phyloP scores from a whole-genome alignment of 345 rosid species.

The Ceriops decandra region DNA sequence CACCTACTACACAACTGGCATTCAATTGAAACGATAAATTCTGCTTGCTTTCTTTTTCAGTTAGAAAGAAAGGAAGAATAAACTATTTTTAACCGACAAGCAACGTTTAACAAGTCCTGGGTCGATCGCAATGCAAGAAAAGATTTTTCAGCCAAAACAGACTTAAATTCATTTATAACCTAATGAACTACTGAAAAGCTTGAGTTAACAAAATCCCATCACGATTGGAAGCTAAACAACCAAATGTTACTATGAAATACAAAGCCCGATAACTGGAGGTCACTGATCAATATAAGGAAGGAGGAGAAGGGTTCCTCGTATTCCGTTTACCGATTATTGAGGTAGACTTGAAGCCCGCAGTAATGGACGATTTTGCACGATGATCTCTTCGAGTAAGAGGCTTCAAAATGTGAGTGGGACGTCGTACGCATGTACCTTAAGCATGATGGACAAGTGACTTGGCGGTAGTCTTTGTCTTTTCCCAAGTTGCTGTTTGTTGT shows the following conservation, averaged over 20 bases:
- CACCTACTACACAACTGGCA: background rate
- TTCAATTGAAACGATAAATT: background rate
- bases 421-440: too few relatives aligned
- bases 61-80: background rate
- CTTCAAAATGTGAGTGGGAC: too few relatives aligned
- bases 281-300: background rate
- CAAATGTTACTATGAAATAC: background rate
- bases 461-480: too few relatives aligned
- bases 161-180: too few relatives aligned
- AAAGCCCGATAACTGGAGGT: background rate
- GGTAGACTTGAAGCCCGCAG: slow-evolving; percentile 58
- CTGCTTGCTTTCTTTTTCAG: background rate
- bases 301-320: background rate
- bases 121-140: too few relatives aligned
- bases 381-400: background rate
- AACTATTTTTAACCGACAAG: slow-evolving; percentile 1
- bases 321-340: slow-evolving; percentile 46
- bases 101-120: background rate
- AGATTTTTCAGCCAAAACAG: too few relatives aligned
- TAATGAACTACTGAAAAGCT: too few relatives aligned
- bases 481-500: too few relatives aligned
- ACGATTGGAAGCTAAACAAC: too few relatives aligned
- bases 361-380: slow-evolving; percentile 21
- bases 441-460: too few relatives aligned
- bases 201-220: too few relatives aligned